A percentile compares a stretch with the other conserved stretches of the same genome.
Conservation (phyloP, 495 filamentous ascomycete species). For the Venustampulla echinocandica region DNA sequence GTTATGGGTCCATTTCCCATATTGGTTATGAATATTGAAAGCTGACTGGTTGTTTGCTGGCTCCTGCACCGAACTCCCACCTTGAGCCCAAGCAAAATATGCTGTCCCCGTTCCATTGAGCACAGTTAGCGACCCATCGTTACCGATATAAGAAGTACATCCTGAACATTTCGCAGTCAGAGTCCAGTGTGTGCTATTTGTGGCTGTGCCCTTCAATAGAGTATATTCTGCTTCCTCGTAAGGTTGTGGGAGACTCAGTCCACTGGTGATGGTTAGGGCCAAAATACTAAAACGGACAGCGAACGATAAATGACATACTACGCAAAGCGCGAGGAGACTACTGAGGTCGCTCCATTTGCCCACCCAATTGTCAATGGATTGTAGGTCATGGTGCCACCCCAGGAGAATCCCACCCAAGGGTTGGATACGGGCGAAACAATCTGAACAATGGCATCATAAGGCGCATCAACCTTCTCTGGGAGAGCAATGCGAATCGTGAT, state of each 20-base stretch:
- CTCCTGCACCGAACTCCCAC: not conserved
- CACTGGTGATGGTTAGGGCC: constrained; percentile 12
- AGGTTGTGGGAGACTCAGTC: constrained; percentile 28
- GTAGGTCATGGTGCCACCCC: constrained; percentile 41
- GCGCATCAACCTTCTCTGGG: constrained; percentile 31
- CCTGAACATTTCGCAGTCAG: constrained; percentile 36
- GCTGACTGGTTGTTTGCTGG: constrained; percentile 7
- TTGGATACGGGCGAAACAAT: constrained; percentile 32
- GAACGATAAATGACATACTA: constrained; percentile 23
- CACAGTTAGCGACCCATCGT: not conserved
- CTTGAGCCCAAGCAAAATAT: constrained; percentile 11
- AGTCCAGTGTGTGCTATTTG: constrained; percentile 42
- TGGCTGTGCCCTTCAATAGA: constrained; percentile 32
- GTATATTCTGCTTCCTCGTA: constrained; percentile 36
- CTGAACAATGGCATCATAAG: constrained; percentile 40
- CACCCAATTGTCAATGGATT: constrained; percentile 41
- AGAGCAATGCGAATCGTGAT: constrained; percentile 39
- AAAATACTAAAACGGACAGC: not conserved
- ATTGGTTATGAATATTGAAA: constrained; percentile 8
- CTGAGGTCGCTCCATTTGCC: constrained; percentile 32
- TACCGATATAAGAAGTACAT: constrained; percentile 22
- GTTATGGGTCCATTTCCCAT: constrained; percentile 9
- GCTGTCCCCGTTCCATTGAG: constrained; percentile 4
- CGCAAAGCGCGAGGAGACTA: constrained; percentile 37
- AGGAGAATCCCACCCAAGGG: constrained; percentile 39